Conservation (phyloP, 768 basidiomycete genomes). For the Tulasnella sp. region DNA sequence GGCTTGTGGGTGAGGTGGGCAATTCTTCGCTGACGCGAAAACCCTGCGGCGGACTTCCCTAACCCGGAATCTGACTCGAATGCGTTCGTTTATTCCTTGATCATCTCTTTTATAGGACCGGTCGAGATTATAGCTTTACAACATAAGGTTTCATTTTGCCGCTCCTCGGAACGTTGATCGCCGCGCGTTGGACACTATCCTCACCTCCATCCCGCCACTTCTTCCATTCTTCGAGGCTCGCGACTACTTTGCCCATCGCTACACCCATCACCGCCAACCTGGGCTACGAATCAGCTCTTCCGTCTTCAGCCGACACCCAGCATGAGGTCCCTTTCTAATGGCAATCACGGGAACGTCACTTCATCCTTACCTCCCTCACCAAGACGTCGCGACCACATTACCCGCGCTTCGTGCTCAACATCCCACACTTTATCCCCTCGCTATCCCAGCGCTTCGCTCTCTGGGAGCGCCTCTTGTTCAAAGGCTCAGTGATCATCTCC, state of each 20-base stretch:
- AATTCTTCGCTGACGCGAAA: no score
- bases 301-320: background rate
- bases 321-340: background rate
- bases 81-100: background rate
- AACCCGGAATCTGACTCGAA: background rate
- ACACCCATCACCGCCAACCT: background rate
- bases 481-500: slow-evolving; percentile 32
- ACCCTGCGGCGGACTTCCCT: background rate
- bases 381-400: no score
- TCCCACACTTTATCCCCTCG: slow-evolving; percentile 25
- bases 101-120: slow-evolving; percentile 54
- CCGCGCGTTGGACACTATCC: slow-evolving; percentile 88
- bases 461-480: slow-evolving; percentile 32
- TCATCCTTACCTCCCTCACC: no score
- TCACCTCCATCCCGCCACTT: slow-evolving; percentile 74
- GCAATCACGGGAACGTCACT: background rate
- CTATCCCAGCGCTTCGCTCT: slow-evolving; percentile 27
- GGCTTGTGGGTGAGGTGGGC: slow-evolving; percentile 34
- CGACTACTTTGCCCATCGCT: background rate
- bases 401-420: no score
- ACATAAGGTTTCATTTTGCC: slow-evolving; percentile 80
- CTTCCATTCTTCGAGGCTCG: slow-evolving; percentile 22
- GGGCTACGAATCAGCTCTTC: background rate
- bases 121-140: slow-evolving; percentile 87
- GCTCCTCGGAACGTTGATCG: slow-evolving; percentile 83